A percentile compares a stretch with the other conserved stretches of the same genome.
phyloP scores from a whole-genome alignment of 1,284 basidiomycete genomes.

The Ganoderma boninense region DNA sequence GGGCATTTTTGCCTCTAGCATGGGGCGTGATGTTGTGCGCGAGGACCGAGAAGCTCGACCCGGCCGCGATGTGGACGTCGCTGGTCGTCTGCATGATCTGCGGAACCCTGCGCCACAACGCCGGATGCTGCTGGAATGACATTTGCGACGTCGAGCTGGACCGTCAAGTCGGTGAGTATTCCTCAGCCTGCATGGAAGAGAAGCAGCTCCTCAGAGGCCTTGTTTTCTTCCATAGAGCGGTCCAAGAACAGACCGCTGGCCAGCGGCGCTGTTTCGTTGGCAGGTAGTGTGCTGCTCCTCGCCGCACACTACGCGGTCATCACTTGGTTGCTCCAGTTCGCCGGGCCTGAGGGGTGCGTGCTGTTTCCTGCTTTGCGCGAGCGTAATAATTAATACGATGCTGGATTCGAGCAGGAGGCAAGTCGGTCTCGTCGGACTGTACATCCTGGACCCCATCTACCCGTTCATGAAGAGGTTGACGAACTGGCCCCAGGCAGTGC shows the following conservation, averaged over 20 bases:
- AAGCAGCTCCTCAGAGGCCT: neutral
- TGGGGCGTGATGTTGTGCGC: conserved; percentile 18
- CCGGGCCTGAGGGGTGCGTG: conserved; percentile 16
- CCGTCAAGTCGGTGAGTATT: conserved; percentile 32
- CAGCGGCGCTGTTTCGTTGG: conserved; percentile 42
- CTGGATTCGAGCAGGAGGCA: conserved; percentile 39
- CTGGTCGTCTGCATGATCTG: conserved; percentile 6
- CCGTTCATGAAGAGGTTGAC: conserved; percentile 8
- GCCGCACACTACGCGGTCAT: conserved; percentile 44
- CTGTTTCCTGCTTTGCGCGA: neutral
- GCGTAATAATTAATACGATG: neutral
- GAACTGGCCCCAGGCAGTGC: conserved; percentile 3
- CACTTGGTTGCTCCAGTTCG: conserved; percentile 38
- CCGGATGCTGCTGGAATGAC: conserved; percentile 31
- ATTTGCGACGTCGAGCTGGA: conserved; percentile 37
- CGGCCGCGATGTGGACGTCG: neutral
- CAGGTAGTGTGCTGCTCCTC: conserved; percentile 48
- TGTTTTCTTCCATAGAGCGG: conserved; percentile 39
- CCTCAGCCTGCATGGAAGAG: too few species aligned
- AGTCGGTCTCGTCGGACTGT: conserved; percentile 47
- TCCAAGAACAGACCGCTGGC: conserved; percentile 51
- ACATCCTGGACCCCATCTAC: conserved; percentile 45
- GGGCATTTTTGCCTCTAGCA: neutral
- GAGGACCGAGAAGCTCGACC: conserved; percentile 1
- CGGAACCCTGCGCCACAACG: conserved; percentile 23